Evolutionary conservation across 2,329 filamentous ascomycete species (phyloP), one percentile per base, ranked within the genome.

Genomic region (Ophiostoma pallidulum): DNA sequence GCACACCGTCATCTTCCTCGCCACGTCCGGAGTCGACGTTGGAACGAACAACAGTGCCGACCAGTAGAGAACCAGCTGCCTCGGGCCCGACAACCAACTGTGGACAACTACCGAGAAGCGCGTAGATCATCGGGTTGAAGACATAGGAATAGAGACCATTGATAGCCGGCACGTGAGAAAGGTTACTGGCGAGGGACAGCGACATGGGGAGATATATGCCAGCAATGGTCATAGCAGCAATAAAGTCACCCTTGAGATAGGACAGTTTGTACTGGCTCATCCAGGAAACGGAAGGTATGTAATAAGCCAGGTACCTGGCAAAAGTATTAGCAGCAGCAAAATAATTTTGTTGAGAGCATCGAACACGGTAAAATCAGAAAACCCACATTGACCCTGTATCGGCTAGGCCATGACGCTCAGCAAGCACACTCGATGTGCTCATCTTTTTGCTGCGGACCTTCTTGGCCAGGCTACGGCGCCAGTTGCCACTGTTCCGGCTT

Each of bases 161-260:
- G 58, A 97, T 90, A 0, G 92, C 85, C 8, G 91, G 89, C 2
- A 96, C 80, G 62, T 97, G 92, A 6, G 85, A 89, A 36, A 98
- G 80, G 60, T 97, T 97, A 35, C 87, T 81, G 47, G 92, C 89
- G 54, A 94, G 84, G 0, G 92, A 97, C 13, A 98, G 76, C 0
- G 89, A 85, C 90, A 98, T 96, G 44, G 92, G 92, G 32, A 98
- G 84, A 64, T 98, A 98, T 69, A 98, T 92, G 22, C 90, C 95
- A n/a, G 91, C 87, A 70, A 98, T 84, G n/a, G 92, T 97, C 53
- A 97, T 64, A 41, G 91, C 90, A 8, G 91, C 84, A 13, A 94
- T 72, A 16, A 97, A 68, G 64, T 98, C 92, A 41, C 92, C 92
- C 57, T 83, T 79, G 41, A 97, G 65, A 65, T 86, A 95, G 4